phyloP scores from a whole-genome alignment of 768 basidiomycete species.

The Leccinum disarticulatum region DNA sequence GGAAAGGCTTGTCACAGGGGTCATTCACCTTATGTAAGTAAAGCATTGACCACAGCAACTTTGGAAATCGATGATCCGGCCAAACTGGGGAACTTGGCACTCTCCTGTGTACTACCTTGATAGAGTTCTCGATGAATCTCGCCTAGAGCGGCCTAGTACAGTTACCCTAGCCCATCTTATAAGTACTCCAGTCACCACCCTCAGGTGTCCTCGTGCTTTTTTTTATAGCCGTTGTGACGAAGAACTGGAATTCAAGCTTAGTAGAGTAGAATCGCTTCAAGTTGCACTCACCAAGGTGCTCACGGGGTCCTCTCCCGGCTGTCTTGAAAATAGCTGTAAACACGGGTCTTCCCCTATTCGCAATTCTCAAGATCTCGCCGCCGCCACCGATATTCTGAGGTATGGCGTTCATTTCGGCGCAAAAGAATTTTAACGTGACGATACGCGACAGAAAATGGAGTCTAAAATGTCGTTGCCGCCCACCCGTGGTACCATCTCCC shows the following conservation, averaged over 20 bases:
- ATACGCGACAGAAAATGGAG: neutral
- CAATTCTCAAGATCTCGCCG: neutral
- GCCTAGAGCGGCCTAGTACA: neutral
- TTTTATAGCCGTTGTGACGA: too few relatives aligned
- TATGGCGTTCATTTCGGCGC: conserved; percentile 1
- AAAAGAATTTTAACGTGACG: neutral
- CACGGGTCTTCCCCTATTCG: too few relatives aligned
- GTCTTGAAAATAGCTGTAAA: neutral
- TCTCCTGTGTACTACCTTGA: too few relatives aligned
- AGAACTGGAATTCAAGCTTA: too few relatives aligned
- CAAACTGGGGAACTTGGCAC: neutral
- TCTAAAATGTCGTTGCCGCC: neutral
- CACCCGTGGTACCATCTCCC: neutral
- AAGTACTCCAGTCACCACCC: neutral
- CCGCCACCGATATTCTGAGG: conserved; percentile 1
- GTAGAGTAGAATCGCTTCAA: too few relatives aligned
- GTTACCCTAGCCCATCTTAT: conserved; percentile 4
- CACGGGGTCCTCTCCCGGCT: too few relatives aligned
- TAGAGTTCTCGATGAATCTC: neutral
- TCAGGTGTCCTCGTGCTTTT: neutral
- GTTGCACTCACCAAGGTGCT: too few relatives aligned
- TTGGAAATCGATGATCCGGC: neutral
- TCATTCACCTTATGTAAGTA: neutral
- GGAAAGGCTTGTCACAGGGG: neutral
- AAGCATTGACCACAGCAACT: neutral